phyloP scores from a whole-genome alignment of 2,329 filamentous ascomycete species.

The Epichloe festucae region DNA sequence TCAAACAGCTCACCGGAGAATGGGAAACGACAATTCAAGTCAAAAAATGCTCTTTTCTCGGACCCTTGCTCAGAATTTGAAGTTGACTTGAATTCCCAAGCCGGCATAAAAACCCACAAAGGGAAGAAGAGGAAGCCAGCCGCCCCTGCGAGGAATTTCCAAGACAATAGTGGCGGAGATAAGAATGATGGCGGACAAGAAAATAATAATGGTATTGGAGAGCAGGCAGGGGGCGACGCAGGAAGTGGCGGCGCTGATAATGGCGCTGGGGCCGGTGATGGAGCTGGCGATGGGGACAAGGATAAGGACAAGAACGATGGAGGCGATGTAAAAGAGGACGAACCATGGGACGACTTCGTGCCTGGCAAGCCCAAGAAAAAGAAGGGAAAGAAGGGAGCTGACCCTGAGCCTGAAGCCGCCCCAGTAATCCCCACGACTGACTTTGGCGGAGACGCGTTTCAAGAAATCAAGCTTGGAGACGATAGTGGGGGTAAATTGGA shows the following conservation, averaged over 20 bases:
- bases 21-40: background rate
- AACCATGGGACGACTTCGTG: constrained; percentile 19
- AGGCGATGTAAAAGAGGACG: constrained; percentile 24
- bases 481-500: constrained; percentile 45
- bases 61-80: constrained; percentile 12
- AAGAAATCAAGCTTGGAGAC: constrained; percentile 54
- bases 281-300: constrained; percentile 3
- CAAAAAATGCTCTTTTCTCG: constrained; percentile 7
- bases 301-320: constrained; percentile 19
- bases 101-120: constrained; percentile 8
- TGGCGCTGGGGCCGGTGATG: constrained; percentile 2
- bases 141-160: constrained; percentile 3
- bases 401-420: constrained; percentile 16
- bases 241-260: background rate
- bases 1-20: background rate
- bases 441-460: constrained; percentile 40
- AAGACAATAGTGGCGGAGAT: constrained; percentile 5
- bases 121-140: constrained; percentile 11
- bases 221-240: constrained; percentile 1
- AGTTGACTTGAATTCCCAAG: constrained; percentile 11
- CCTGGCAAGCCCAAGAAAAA: constrained; percentile 28
- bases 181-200: constrained; percentile 2
- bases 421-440: constrained; percentile 20
- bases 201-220: constrained; percentile 6
- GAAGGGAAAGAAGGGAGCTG: constrained; percentile 17